Conservation (phyloP, 257 asterid species). For the Misopates orontium region DNA sequence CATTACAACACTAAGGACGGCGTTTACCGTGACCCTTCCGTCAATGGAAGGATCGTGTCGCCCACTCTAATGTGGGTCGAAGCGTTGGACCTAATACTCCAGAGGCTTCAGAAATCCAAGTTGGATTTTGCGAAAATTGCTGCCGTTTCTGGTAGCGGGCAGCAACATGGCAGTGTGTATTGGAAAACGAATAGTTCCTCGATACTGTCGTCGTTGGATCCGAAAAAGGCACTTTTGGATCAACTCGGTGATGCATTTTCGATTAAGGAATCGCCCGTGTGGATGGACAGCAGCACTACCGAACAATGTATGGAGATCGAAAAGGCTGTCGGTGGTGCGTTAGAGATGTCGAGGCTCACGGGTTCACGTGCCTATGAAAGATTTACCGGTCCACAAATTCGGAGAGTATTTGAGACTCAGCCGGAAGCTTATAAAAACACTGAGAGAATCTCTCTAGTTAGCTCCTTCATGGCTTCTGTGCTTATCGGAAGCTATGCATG, state of each 20-base stretch:
- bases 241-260: constrained; percentile 78
- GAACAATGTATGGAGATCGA: constrained; percentile 82
- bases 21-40: constrained; percentile 60
- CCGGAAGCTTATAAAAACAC: constrained; percentile 66
- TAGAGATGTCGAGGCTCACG: constrained; percentile 76
- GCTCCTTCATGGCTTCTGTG: constrained; percentile 95
- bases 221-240: constrained; percentile 46
- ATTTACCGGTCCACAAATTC: constrained; percentile 87
- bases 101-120: constrained; percentile 59
- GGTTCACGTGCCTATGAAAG: constrained; percentile 93
- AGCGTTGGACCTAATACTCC: constrained; percentile 74
- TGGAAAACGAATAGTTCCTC: constrained; percentile 77
- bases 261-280: constrained; percentile 75
- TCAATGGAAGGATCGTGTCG: constrained; percentile 81
- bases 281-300: constrained; percentile 95
- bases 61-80: constrained; percentile 98
- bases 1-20: constrained; percentile 92
- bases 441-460: constrained; percentile 85
- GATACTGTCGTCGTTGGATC: constrained; percentile 57
- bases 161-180: constrained; percentile 96
- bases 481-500: constrained; percentile 74
- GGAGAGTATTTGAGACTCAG: constrained; percentile 67
- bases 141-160: constrained; percentile 96
- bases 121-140: constrained; percentile 63
- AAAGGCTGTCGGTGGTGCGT: constrained; percentile 79